Conservation (phyloP, 2,329 filamentous ascomycete genomes). For the Exophiala sp. region DNA sequence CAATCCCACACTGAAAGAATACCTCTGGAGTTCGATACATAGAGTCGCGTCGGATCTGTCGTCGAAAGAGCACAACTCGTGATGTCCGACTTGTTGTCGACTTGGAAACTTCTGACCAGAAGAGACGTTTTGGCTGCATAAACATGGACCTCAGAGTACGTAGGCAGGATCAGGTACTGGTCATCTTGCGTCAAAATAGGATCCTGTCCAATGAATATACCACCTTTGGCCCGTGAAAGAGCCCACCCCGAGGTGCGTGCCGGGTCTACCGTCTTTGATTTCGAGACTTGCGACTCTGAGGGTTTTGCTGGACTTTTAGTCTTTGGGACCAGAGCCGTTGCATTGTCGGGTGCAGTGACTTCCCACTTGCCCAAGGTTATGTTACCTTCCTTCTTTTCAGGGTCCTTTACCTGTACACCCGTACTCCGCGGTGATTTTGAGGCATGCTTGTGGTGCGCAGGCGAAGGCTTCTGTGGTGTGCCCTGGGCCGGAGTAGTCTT, state of each 20-base stretch:
- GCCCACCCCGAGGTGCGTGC: constrained; percentile 37
- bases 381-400: too few relatives aligned
- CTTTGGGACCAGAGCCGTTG: not conserved
- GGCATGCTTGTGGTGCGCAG: too few relatives aligned
- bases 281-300: constrained; percentile 4
- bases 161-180: constrained; percentile 68
- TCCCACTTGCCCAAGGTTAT: constrained; percentile 7
- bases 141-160: constrained; percentile 71
- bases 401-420: too few relatives aligned
- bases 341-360: too few relatives aligned
- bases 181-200: constrained; percentile 58
- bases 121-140: constrained; percentile 80
- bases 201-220: constrained; percentile 54
- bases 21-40: constrained; percentile 51
- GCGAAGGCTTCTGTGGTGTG: too few relatives aligned
- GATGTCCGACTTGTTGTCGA: constrained; percentile 48
- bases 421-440: too few relatives aligned
- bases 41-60: constrained; percentile 50
- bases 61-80: constrained; percentile 52
- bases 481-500: too few relatives aligned
- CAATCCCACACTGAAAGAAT: constrained; percentile 58
- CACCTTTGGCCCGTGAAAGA: constrained; percentile 50
- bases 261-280: not conserved
- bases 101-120: constrained; percentile 67
- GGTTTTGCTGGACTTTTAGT: not conserved